These are phyloP conservation scores for Raffaelea ambrosiae DNA, from an alignment of 2,329 filamentous ascomycete species.

Conservation along the genomic window DNA sequence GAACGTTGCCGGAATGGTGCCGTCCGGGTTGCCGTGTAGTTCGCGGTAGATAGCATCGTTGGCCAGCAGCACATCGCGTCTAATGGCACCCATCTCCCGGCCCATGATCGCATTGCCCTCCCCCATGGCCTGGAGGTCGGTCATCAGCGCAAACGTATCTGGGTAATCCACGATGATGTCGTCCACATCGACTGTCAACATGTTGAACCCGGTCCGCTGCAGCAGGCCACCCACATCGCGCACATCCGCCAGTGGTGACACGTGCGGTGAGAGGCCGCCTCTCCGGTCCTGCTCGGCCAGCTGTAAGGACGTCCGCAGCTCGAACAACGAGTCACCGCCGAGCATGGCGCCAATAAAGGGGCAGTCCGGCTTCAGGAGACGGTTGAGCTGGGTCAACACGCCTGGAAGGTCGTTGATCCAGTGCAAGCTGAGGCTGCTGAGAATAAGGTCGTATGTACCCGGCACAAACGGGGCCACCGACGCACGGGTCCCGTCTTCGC, in stretches of 20 bases:
- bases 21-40: slow-evolving; percentile 76
- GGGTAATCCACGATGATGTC: slow-evolving; percentile 96
- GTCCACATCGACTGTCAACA: slow-evolving; percentile 94
- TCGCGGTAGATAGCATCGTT: slow-evolving; percentile 82
- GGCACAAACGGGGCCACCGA: slow-evolving; percentile 58
- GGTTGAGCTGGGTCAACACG: slow-evolving; percentile 75
- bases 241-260: slow-evolving; percentile 87
- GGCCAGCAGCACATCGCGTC: slow-evolving; percentile 76
- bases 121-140: slow-evolving; percentile 91
- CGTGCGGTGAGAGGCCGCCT: slow-evolving; percentile 85
- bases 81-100: slow-evolving; percentile 71
- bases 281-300: slow-evolving; percentile 83
- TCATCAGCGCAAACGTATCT: slow-evolving; percentile 81
- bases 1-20: slow-evolving; percentile 79
- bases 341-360: slow-evolving; percentile 96
- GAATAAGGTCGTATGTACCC: slow-evolving; percentile 76
- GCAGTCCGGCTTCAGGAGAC: slow-evolving; percentile 76
- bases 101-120: slow-evolving; percentile 84
- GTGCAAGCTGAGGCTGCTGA: slow-evolving; percentile 84
- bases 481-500: neutral
- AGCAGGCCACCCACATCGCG: slow-evolving; percentile 83
- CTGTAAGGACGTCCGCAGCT: slow-evolving; percentile 87
- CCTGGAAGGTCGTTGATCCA: slow-evolving; percentile 97
- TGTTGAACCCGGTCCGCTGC: slow-evolving; percentile 82
- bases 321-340: slow-evolving; percentile 87